Evolutionary conservation across 257 asterid species (phyloP).

Genomic region (Euphrasia confusa): DNA sequence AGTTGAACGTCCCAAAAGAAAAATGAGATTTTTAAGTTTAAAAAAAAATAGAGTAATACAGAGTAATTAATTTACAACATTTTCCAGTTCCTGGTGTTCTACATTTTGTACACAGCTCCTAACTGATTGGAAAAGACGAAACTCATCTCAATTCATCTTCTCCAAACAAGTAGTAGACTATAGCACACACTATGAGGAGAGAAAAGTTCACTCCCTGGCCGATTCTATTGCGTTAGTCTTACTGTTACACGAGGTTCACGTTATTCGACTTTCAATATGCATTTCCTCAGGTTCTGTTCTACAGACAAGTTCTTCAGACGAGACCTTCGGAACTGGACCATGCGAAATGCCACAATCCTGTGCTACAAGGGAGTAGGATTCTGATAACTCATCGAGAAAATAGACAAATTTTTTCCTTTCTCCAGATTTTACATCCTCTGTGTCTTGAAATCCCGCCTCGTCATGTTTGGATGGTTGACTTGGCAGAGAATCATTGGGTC

Average conservation of each 20-base stretch:
- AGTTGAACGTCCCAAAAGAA: too few species aligned
- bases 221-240: constrained; percentile 7
- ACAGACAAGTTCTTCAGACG: constrained; percentile 25
- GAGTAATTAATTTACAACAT: background rate
- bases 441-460: constrained; percentile 16
- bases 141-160: too few species aligned
- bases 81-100: background rate
- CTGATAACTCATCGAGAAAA: constrained; percentile 19
- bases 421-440: constrained; percentile 17
- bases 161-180: too few species aligned
- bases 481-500: constrained; percentile 14
- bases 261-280: constrained; percentile 23
- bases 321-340: constrained; percentile 17
- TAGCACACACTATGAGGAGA: too few species aligned
- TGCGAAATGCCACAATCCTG: constrained; percentile 25
- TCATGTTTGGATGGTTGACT: constrained; percentile 14
- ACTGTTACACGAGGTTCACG: constrained; percentile 25
- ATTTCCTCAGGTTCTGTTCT: constrained; percentile 26
- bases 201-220: constrained; percentile 3
- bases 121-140: background rate
- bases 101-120: background rate
- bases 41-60: too few species aligned
- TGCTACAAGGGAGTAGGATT: constrained; percentile 8
- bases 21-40: too few species aligned
- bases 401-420: constrained; percentile 17